Base-by-base conservation (phyloP, 1,284 basidiomycete species). In the Cutaneotrichosporon cutaneum region DNA sequence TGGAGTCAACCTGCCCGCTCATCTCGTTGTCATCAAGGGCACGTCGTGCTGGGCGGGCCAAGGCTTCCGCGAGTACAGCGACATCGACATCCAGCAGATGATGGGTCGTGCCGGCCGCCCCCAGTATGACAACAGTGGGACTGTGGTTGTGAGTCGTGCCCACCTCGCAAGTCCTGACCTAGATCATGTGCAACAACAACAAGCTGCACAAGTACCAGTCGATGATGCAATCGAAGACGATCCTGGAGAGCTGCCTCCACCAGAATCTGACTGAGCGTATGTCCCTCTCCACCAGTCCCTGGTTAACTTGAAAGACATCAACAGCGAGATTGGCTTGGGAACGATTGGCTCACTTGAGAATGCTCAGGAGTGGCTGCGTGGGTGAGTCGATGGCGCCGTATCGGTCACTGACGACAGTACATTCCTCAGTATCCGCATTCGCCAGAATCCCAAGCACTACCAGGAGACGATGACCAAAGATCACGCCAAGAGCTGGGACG, bases 311-410 rank as follows among this genome's bases (percentile, higher is more conserved):
- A 4, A 42, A 77, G 76, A 96, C 74, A 80, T 97, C 70, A 96
- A 96, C 73, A 93, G 92, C 2, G 94, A 97, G 79, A 89, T 96
- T 57, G 88, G 88, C 0, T 83, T 96, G 9, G 85, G 87, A 3
- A 94, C 91, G 0, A 92, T 95, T 69, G 85, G 81, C 2, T 83
- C 84, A 65, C 67, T 90, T 4, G 76, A 82, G 3, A 85, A 84
- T 5, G 93, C 91, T 1, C 68, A 80, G 36, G 81, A 83, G 13
- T 96, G 94, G 94, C 81, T 93, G 39, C 85, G 83, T 54, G 84
- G 82, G 76, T 74, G 36, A 36, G 65, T 51, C 33, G 30, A 53
- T 27, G 26, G 6, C 4, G n/a, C 0, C 35, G 30, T 36, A 39
- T 56, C 14, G 13, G 30, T 39, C 2, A 51, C 60, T 67, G 22